Conservation (phyloP, 352 stramenopile species). For the Thraustochytrium striatum region DNA sequence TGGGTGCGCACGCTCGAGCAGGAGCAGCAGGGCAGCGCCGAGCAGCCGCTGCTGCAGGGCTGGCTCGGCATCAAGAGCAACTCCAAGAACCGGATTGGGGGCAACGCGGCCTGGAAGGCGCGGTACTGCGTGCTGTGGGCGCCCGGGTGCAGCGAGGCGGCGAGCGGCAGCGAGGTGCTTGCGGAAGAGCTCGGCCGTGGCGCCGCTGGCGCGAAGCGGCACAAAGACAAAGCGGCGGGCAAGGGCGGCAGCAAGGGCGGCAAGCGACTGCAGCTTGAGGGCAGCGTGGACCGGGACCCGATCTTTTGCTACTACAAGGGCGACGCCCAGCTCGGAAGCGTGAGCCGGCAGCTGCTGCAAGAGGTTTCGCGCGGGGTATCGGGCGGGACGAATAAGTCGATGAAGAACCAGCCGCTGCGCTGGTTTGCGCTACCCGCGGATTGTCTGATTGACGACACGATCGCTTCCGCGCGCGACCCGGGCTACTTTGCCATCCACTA, state of each 20-base stretch:
- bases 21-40: not conserved
- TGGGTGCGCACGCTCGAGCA: slow-evolving; percentile 7
- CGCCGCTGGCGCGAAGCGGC: too few relatives aligned
- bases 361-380: too few relatives aligned
- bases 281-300: too few relatives aligned
- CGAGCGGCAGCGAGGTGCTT: too few relatives aligned
- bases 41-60: not conserved
- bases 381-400: not conserved
- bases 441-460: slow-evolving; percentile 36
- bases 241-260: too few relatives aligned
- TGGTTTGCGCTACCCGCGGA: not conserved
- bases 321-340: too few relatives aligned
- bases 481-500: slow-evolving; percentile 36
- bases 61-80: slow-evolving; percentile 9
- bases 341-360: too few relatives aligned
- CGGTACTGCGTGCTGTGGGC: not conserved
- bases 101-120: not conserved
- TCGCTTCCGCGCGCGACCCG: slow-evolving; percentile 12
- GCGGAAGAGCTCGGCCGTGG: too few relatives aligned
- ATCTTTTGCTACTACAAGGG: too few relatives aligned
- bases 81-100: not conserved
- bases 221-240: too few relatives aligned
- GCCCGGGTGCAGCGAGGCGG: not conserved
- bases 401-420: not conserved
- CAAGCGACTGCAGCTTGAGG: too few relatives aligned